Conservation (phyloP, 257 asterid genomes). For the Mitragyna speciosa region DNA sequence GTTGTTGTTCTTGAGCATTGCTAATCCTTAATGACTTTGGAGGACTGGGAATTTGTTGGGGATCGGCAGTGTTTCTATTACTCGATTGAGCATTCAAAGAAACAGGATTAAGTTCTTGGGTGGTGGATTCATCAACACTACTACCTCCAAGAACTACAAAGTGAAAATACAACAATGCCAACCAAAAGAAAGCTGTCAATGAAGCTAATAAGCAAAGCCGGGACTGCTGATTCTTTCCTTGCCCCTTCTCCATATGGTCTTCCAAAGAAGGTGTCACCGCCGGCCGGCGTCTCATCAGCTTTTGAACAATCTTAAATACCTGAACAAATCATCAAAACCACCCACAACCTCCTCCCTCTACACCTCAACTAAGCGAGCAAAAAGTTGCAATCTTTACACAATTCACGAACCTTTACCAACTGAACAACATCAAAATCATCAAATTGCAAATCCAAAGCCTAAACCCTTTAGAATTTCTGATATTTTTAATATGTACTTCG, state of each 20-base stretch:
- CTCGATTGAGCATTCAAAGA: slow-evolving; percentile 18
- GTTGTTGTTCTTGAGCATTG: slow-evolving; percentile 1
- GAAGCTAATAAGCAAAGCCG: slow-evolving; percentile 54
- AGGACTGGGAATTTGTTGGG: slow-evolving; percentile 23
- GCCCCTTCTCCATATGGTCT: slow-evolving; percentile 61
- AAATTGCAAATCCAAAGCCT: background rate
- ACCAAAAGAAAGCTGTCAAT: slow-evolving; percentile 61
- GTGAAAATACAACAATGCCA: slow-evolving; percentile 56
- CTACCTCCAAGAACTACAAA: slow-evolving; percentile 44
- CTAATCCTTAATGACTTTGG: slow-evolving; percentile 1
- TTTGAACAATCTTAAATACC: background rate
- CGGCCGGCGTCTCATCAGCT: slow-evolving; percentile 63
- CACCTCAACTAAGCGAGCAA: slow-evolving; percentile 2
- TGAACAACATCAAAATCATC: background rate
- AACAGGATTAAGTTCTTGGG: slow-evolving; percentile 33
- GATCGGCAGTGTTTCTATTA: slow-evolving; percentile 11
- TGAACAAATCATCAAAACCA: slow-evolving; percentile 3
- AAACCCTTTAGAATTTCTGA: background rate
- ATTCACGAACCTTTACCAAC: background rate
- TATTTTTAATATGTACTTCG: background rate
- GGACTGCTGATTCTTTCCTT: slow-evolving; percentile 49
- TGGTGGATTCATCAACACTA: slow-evolving; percentile 20
- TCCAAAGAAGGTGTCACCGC: slow-evolving; percentile 30
- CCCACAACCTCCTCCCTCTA: slow-evolving; percentile 16
- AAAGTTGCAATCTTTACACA: background rate